These are phyloP conservation scores for Salix purpurea DNA, from an alignment of 345 rosid species.

Conservation along the genomic window DNA sequence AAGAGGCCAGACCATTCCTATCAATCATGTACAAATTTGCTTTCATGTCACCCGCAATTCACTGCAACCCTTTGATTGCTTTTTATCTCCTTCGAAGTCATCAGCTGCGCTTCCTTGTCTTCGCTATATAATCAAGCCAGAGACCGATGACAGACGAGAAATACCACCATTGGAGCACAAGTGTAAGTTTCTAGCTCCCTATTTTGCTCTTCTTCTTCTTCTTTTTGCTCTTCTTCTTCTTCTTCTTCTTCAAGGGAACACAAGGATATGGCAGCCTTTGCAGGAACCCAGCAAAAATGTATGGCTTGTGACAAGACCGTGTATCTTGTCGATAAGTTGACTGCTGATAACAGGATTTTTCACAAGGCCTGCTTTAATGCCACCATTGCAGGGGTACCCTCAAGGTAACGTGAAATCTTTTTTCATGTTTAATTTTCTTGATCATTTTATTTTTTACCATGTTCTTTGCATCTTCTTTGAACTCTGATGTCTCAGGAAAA, in stretches of 20 bases:
- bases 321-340: constrained; percentile 54
- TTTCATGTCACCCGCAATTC: constrained; percentile 24
- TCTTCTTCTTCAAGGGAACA: not conserved
- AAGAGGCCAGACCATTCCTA: constrained; percentile 7
- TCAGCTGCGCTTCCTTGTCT: not conserved
- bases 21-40: constrained; percentile 19
- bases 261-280: constrained; percentile 33
- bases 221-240: not conserved
- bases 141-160: not conserved
- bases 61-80: constrained; percentile 13
- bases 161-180: not conserved
- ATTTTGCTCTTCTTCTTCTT: not conserved
- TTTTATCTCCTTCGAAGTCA: not conserved
- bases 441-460: not conserved
- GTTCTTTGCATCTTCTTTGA: not conserved
- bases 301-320: constrained; percentile 56
- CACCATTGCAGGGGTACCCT: constrained; percentile 62
- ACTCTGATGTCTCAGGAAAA: not conserved
- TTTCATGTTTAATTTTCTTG: not conserved
- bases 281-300: constrained; percentile 54
- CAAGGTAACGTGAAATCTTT: constrained; percentile 27
- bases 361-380: constrained; percentile 64
- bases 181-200: not conserved
- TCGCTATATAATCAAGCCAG: not conserved
- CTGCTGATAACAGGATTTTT: constrained; percentile 46